Conservation (phyloP, 768 basidiomycete genomes). For the Candolleomyces efflorescens region DNA sequence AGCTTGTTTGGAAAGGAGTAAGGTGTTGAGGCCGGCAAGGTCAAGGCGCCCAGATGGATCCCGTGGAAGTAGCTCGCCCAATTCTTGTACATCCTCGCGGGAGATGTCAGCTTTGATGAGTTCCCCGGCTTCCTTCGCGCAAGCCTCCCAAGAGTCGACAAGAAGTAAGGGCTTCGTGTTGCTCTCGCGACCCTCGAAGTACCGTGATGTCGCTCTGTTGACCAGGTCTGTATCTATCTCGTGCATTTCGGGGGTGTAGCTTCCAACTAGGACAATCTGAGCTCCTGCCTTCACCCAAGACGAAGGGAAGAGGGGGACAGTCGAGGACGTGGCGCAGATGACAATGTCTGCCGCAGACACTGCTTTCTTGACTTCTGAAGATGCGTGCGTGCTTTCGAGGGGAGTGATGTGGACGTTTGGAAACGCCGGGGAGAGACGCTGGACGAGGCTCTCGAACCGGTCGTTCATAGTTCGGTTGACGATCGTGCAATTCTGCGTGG, state of each 20-base stretch:
- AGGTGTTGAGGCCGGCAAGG: background rate
- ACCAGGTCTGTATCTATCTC: constrained; percentile 66
- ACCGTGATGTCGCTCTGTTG: constrained; percentile 36
- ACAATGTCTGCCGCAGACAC: constrained; percentile 51
- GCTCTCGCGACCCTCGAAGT: background rate
- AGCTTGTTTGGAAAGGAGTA: background rate
- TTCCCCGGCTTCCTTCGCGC: constrained; percentile 78
- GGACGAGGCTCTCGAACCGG: constrained; percentile 38
- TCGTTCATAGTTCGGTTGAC: constrained; percentile 56
- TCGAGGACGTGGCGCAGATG: constrained; percentile 76
- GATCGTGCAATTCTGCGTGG: constrained; percentile 51
- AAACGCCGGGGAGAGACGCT: constrained; percentile 19
- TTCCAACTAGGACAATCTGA: constrained; percentile 76
- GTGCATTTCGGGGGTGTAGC: constrained; percentile 77
- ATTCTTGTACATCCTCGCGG: constrained; percentile 48
- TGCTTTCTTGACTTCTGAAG: constrained; percentile 18
- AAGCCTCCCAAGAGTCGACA: constrained; percentile 74
- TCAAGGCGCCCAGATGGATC: background rate
- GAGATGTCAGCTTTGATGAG: constrained; percentile 52
- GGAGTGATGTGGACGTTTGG: constrained; percentile 18
- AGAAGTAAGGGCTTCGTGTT: constrained; percentile 36
- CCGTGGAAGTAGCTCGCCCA: constrained; percentile 56
- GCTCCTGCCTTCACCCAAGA: constrained; percentile 57
- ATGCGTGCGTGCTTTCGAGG: background rate
- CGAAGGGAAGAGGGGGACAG: constrained; percentile 64